These are phyloP conservation scores for Fusarium sp. DNA, from an alignment of 2,329 filamentous ascomycete species.

Conservation along the genomic window DNA sequence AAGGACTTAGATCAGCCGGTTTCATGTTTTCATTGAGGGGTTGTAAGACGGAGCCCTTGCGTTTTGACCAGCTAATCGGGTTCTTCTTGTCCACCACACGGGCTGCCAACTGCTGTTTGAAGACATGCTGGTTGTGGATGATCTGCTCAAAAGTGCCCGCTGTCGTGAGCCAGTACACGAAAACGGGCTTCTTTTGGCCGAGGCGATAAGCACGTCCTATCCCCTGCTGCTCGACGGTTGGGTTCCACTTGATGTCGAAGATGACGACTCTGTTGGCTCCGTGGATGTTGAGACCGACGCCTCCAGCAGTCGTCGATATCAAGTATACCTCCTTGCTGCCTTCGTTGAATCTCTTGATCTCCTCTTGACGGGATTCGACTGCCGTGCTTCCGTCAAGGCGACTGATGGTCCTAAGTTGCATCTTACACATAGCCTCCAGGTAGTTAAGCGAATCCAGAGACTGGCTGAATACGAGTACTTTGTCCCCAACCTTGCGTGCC, in stretches of 20 bases:
- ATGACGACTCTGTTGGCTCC: constrained; percentile 88
- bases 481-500: constrained; percentile 71
- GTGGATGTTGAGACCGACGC: constrained; percentile 84
- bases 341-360: constrained; percentile 76
- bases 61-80: constrained; percentile 72
- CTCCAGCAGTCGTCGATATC: constrained; percentile 86
- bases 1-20: constrained; percentile 62
- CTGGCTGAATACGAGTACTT: constrained; percentile 84
- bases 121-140: constrained; percentile 78
- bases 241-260: constrained; percentile 86
- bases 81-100: constrained; percentile 88
- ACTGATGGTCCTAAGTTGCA: constrained; percentile 58
- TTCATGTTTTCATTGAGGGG: constrained; percentile 62
- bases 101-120: constrained; percentile 83
- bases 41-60: constrained; percentile 67
- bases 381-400: constrained; percentile 76
- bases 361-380: constrained; percentile 66
- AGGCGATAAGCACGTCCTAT: constrained; percentile 88
- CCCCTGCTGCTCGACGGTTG: constrained; percentile 84
- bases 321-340: constrained; percentile 71
- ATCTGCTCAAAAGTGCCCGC: constrained; percentile 84
- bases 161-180: constrained; percentile 83
- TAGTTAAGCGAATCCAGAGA: constrained; percentile 77
- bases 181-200: constrained; percentile 83
- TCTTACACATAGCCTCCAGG: constrained; percentile 66